phyloP scores from a whole-genome alignment of 2,329 filamentous ascomycete genomes.

The Fusarium brevicatenulatum region DNA sequence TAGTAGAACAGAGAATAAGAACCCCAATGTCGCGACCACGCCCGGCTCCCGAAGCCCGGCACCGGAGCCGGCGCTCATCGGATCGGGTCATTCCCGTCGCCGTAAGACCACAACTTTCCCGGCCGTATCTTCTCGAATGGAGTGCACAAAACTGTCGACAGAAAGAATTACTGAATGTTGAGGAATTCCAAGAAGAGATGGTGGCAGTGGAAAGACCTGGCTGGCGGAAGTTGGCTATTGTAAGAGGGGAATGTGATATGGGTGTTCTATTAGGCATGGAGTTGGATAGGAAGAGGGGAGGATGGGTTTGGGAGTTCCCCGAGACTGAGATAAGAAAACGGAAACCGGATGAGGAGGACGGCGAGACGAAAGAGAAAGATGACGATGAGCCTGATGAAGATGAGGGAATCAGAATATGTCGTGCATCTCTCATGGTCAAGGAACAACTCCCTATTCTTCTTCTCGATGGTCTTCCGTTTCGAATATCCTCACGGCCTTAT shows the following conservation, averaged over 20 bases:
- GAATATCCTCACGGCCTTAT: neutral
- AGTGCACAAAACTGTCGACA: slow-evolving; percentile 35
- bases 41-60: slow-evolving; percentile 31
- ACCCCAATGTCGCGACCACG: slow-evolving; percentile 30
- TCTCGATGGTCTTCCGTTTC: slow-evolving; percentile 36
- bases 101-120: slow-evolving; percentile 6
- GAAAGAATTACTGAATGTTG: slow-evolving; percentile 19
- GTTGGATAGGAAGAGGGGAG: slow-evolving; percentile 17
- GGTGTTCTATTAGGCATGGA: slow-evolving; percentile 32
- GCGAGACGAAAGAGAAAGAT: neutral
- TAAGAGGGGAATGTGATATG: slow-evolving; percentile 39
- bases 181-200: slow-evolving; percentile 37
- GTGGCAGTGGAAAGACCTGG: slow-evolving; percentile 23
- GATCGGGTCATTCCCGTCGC: slow-evolving; percentile 29
- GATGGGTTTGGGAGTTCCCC: slow-evolving; percentile 43
- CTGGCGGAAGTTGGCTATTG: slow-evolving; percentile 37
- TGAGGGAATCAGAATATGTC: slow-evolving; percentile 39
- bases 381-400: slow-evolving; percentile 1
- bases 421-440: slow-evolving; percentile 32
- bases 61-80: slow-evolving; percentile 34
- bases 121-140: slow-evolving; percentile 43
- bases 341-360: neutral
- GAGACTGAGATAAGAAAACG: slow-evolving; percentile 23
- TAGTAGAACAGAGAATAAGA: neutral
- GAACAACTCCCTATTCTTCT: slow-evolving; percentile 38